phyloP scores from a whole-genome alignment of 2,329 filamentous ascomycete species.

The Teratosphaeria pseudoeucalypti region DNA sequence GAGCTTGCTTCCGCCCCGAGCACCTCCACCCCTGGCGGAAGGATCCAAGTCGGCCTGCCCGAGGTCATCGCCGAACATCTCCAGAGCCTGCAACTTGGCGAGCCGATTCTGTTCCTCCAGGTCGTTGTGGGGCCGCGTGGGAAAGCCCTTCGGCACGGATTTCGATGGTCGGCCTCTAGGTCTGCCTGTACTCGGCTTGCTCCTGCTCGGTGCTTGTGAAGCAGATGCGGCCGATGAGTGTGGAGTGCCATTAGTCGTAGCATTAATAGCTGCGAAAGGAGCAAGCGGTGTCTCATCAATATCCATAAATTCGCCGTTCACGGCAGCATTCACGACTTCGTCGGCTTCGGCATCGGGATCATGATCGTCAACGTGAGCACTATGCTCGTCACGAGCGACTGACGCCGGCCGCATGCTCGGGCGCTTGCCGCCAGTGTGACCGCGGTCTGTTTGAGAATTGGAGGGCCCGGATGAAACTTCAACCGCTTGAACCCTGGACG shows the following conservation, averaged over 20 bases:
- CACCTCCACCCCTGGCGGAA: neutral
- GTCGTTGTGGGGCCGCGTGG: slow-evolving; percentile 14
- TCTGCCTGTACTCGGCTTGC: slow-evolving; percentile 1
- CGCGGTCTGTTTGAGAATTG: neutral
- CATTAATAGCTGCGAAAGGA: neutral
- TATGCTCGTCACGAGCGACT: slow-evolving; percentile 21
- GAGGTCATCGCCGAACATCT: slow-evolving; percentile 30
- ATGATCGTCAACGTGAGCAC: slow-evolving; percentile 16
- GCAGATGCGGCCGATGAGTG: neutral
- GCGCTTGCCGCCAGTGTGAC: slow-evolving; percentile 19
- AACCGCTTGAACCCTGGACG: slow-evolving; percentile 1
- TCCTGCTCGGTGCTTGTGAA: neutral
- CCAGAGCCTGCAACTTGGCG: slow-evolving; percentile 26
- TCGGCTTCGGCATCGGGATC: slow-evolving; percentile 22
- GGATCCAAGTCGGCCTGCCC: neutral
- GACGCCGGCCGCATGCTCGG: slow-evolving; percentile 21
- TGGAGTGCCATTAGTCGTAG: slow-evolving; percentile 1
- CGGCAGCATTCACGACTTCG: slow-evolving; percentile 7
- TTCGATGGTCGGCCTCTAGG: slow-evolving; percentile 2
- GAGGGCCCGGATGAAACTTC: neutral
- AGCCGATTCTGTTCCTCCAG: slow-evolving; percentile 24
- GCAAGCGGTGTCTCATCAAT: slow-evolving; percentile 2
- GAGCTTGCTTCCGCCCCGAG: neutral
- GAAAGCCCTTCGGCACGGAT: neutral
- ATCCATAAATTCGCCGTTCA: slow-evolving; percentile 8